A percentile compares a stretch with the other conserved stretches of the same genome.
These are phyloP conservation scores for Polyrhizophydium stewartii DNA, from an alignment of 371 early-diverging fungal species.

Conservation along the genomic window DNA sequence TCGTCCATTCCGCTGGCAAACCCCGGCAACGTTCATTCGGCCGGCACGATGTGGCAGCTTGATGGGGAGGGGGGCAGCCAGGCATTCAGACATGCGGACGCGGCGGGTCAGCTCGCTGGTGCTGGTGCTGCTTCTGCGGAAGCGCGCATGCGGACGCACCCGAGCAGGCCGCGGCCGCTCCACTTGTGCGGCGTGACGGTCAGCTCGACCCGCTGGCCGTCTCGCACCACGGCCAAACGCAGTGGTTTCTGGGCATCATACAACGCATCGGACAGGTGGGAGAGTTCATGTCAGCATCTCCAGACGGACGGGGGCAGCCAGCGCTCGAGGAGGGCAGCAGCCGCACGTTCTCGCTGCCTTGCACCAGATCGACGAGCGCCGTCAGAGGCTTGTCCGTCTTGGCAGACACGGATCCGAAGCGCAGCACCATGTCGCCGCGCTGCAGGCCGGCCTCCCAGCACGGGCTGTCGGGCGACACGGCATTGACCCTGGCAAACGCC, in stretches of 20 bases:
- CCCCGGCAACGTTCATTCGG: too few species aligned
- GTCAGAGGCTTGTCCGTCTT: constrained; percentile 46
- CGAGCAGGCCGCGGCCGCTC: constrained; percentile 74
- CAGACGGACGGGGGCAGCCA: background rate
- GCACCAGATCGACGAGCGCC: constrained; percentile 50
- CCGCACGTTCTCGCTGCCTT: constrained; percentile 50
- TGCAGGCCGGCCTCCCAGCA: constrained; percentile 63
- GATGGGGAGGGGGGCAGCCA: too few species aligned
- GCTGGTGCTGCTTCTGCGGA: background rate
- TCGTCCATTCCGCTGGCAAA: too few species aligned
- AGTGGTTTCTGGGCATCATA: constrained; percentile 40
- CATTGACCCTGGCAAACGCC: constrained; percentile 76
- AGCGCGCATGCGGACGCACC: constrained; percentile 32
- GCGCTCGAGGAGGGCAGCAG: background rate
- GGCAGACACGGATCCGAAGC: constrained; percentile 16
- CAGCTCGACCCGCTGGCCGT: constrained; percentile 6
- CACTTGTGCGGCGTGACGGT: constrained; percentile 61
- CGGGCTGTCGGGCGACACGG: constrained; percentile 78
- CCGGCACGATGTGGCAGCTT: too few species aligned
- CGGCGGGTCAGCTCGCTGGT: too few species aligned
- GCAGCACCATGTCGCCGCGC: constrained; percentile 57
- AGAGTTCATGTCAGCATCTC: background rate
- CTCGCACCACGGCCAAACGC: constrained; percentile 45
- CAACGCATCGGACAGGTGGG: too few species aligned
- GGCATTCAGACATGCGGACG: too few species aligned